Conservation (phyloP, 1,284 basidiomycete species). For the Melampsora americana region DNA sequence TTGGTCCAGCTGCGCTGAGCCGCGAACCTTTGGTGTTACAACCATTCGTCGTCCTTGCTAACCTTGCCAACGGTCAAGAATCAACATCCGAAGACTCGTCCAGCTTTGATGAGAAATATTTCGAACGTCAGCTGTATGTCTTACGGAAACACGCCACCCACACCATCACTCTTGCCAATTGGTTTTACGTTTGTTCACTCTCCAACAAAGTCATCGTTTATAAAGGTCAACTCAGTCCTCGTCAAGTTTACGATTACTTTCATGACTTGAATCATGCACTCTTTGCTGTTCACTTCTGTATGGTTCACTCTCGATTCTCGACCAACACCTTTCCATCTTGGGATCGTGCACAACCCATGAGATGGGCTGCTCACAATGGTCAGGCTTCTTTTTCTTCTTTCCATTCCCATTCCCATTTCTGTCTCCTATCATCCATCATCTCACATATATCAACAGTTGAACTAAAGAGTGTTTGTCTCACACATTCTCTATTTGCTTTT, state of each 20-base stretch:
- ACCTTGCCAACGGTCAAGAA: constrained; percentile 46
- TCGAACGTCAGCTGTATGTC: constrained; percentile 94
- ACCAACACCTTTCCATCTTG: constrained; percentile 98
- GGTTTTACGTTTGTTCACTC: constrained; percentile 96
- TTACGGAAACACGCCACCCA: constrained; percentile 95
- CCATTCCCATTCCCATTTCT: neutral
- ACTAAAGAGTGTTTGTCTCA: no score
- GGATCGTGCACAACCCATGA: constrained; percentile 96
- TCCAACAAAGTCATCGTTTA: constrained; percentile 96
- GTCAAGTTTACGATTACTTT: constrained; percentile 97
- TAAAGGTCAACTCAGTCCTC: constrained; percentile 92
- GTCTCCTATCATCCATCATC: no score
- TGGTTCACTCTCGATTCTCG: constrained; percentile 98
- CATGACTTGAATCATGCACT: constrained; percentile 96
- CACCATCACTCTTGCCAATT: constrained; percentile 86
- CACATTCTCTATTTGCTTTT: no score
- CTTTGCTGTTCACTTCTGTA: constrained; percentile 89
- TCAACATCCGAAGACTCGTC: constrained; percentile 41
- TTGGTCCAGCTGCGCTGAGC: constrained; percentile 89
- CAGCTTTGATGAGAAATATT: constrained; percentile 77
- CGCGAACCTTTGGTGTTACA: constrained; percentile 95
- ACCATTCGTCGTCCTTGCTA: constrained; percentile 86
- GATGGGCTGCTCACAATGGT: constrained; percentile 99
- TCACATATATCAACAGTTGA: no score
- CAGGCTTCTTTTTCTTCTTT: constrained; percentile 53